Base-by-base conservation (phyloP, 768 basidiomycete genomes). In the Suillus ampliporus region DNA sequence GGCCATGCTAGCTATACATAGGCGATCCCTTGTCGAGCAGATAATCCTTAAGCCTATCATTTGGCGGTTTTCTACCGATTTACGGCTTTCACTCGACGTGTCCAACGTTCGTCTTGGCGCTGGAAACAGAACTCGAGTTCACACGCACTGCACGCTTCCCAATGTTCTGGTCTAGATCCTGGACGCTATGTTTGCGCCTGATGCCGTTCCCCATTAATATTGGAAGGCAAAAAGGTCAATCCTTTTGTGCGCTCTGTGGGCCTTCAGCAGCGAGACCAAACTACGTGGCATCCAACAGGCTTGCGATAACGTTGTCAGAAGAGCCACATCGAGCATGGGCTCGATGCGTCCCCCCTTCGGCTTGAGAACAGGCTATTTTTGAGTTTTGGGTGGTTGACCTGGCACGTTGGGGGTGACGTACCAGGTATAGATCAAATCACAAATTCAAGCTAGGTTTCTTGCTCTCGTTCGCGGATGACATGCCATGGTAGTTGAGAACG, bases 341-440 rank as follows among this genome's bases (percentile, higher is more conserved):
- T 56, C 35, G 37, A 56, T 40, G 54, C 11, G 5, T 23, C 15
- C 54, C 15, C 37, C 52, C 14, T 54, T 37, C 21, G 35, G 23
- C 37, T 38, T 56, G 37, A 56, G 37, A 54, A 54, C 23, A 54
- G 53, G 37, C 9, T 38, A 40, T 56, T 41, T 47, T 56, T 56
- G 54, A 40, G 54, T 40, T 40, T 40, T 37, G 37, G 14, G 9
- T 38, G 21, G 23, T 21, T 38, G 35, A 5, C 15, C n/a, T n/a
- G n/a, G n/a, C n/a, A n/a, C n/a, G n/a, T 53, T 35, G 9, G 15
- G 31, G 31, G 31, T 31, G 31, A 3, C 6, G 6, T 31, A 31
- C 31, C 31, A 31, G 31, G 31, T 11, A 40, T 23, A 1, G 52
- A 54, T 54, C 21, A 23, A 23, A 54, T 23, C 35, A 6, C 8